These are phyloP conservation scores for Cyberlindnera sargentensis DNA, from an alignment of 805 yeast species.

Conservation along the genomic window DNA sequence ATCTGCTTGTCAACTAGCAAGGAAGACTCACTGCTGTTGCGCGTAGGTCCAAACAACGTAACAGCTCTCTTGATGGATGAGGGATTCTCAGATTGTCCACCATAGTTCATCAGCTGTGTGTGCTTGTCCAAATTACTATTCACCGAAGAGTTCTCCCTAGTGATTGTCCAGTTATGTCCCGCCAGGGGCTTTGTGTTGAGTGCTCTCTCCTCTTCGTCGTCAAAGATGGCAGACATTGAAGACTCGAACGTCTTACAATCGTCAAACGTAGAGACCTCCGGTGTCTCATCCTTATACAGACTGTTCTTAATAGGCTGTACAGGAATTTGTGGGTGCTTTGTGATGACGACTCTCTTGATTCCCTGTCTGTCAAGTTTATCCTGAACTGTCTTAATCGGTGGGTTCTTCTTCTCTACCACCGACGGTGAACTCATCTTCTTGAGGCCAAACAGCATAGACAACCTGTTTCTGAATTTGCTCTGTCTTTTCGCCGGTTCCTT, in stretches of 20 bases:
- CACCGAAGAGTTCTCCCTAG: slow-evolving; percentile 19
- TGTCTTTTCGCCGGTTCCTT: slow-evolving; percentile 7
- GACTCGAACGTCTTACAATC: slow-evolving; percentile 20
- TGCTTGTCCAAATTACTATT: slow-evolving; percentile 10
- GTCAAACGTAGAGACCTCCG: slow-evolving; percentile 9
- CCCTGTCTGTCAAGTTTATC: background rate
- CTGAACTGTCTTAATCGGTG: background rate
- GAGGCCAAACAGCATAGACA: slow-evolving; percentile 18
- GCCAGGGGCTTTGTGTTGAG: slow-evolving; percentile 1
- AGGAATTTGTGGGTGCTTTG: background rate
- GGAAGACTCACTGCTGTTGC: background rate
- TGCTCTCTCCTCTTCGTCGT: slow-evolving; percentile 11
- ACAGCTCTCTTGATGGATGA: background rate
- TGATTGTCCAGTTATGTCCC: slow-evolving; percentile 11
- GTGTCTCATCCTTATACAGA: slow-evolving; percentile 3
- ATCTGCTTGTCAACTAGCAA: background rate
- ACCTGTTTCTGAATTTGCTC: slow-evolving; percentile 15
- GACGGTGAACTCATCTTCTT: background rate
- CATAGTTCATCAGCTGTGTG: background rate
- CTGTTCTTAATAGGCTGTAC: background rate
- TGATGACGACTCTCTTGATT: background rate
- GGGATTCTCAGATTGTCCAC: background rate
- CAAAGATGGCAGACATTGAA: slow-evolving; percentile 19
- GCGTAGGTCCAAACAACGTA: background rate
- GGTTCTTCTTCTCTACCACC: background rate